Evolutionary conservation across 2,329 filamentous ascomycete genomes (phyloP).

Genomic region (Pseudocercospora vitis): DNA sequence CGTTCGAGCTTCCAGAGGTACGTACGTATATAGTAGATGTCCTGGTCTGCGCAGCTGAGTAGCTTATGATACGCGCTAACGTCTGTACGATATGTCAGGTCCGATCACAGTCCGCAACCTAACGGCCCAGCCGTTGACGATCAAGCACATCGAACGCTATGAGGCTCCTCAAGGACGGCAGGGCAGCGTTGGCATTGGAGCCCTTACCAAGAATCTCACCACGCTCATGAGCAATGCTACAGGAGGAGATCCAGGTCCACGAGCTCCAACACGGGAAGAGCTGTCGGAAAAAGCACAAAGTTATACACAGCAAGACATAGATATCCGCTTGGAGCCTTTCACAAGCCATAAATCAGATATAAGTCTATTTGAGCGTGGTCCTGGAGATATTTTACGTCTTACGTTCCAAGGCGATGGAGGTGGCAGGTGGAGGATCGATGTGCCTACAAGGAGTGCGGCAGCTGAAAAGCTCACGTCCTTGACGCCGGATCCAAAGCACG

Average conservation of each 20-base stretch:
- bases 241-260: conserved; percentile 31
- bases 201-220: conserved; percentile 25
- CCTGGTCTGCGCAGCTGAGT: not conserved
- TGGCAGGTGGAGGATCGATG: conserved; percentile 70
- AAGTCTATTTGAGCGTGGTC: conserved; percentile 55
- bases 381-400: conserved; percentile 68
- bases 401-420: conserved; percentile 64
- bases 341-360: conserved; percentile 63
- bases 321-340: conserved; percentile 68
- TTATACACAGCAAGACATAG: conserved; percentile 62
- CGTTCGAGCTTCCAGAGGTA: not conserved
- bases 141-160: conserved; percentile 74
- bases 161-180: conserved; percentile 51
- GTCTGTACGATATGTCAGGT: conserved; percentile 29
- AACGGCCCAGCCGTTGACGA: conserved; percentile 68
- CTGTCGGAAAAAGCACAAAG: conserved; percentile 58
- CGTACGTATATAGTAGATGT: not conserved
- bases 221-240: conserved; percentile 38
- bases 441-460: conserved; percentile 56
- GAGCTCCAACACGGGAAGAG: conserved; percentile 43
- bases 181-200: conserved; percentile 41
- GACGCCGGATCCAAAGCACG: conserved; percentile 41
- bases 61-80: not conserved
- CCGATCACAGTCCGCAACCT: conserved; percentile 77
- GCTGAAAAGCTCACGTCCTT: conserved; percentile 43